These are phyloP conservation scores for Entomortierella parvispora DNA, from an alignment of 192 early-diverging fungal genomes.

Conservation along the genomic window DNA sequence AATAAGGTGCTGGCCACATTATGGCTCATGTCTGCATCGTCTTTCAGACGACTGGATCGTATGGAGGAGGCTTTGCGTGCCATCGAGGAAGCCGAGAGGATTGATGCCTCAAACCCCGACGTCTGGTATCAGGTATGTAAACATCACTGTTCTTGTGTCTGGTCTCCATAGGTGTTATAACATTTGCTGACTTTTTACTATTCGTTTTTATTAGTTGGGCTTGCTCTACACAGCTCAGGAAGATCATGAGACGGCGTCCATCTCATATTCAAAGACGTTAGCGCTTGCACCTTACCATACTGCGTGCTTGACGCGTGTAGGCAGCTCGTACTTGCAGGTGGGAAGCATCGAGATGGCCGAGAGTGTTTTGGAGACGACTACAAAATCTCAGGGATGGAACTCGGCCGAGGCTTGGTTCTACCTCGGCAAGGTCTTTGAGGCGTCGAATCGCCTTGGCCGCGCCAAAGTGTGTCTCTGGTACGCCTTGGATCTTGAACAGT, in stretches of 20 bases:
- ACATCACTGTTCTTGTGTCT: neutral
- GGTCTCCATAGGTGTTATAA: neutral
- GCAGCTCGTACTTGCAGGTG: conserved; percentile 52
- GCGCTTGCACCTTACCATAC: conserved; percentile 52
- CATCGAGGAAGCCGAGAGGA: conserved; percentile 61
- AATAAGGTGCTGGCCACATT: conserved; percentile 51
- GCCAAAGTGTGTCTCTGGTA: conserved; percentile 67
- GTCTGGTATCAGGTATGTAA: conserved; percentile 64
- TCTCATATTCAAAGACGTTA: conserved; percentile 60
- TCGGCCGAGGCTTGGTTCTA: conserved; percentile 72
- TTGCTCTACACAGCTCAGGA: conserved; percentile 41
- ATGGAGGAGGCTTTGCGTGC: conserved; percentile 61
- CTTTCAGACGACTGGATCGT: conserved; percentile 53
- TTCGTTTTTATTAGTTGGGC: conserved; percentile 36
- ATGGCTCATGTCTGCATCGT: conserved; percentile 60
- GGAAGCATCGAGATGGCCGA: conserved; percentile 59
- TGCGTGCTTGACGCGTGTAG: conserved; percentile 53
- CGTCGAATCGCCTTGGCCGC: conserved; percentile 40
- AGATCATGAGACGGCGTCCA: conserved; percentile 47
- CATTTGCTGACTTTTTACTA: neutral
- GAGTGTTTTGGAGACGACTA: conserved; percentile 57
- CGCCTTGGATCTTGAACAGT: conserved; percentile 63
- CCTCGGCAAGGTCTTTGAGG: conserved; percentile 56
- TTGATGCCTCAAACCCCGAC: conserved; percentile 56
- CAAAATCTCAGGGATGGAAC: conserved; percentile 64